Conservation (phyloP, 106 monocot genomes). For the Acanthochlamys bracteata region DNA sequence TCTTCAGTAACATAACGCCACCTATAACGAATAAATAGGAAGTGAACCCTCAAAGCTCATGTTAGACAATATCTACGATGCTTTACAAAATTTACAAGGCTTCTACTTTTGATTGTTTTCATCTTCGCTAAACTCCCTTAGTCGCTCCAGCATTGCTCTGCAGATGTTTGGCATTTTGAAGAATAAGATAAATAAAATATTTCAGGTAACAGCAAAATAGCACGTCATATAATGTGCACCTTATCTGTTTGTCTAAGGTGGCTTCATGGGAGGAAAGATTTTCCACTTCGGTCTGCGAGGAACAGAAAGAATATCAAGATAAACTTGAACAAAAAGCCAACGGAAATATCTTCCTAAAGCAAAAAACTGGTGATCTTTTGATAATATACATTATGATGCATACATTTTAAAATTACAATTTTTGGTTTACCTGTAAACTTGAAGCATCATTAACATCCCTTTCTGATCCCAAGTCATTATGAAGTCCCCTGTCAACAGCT, state of each 20-base stretch:
- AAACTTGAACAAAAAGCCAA: too few relatives aligned
- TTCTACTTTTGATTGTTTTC: constrained; percentile 26
- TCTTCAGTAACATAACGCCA: constrained; percentile 97
- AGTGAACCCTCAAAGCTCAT: too few relatives aligned
- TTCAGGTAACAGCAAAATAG: not conserved
- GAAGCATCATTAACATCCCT: constrained; percentile 22
- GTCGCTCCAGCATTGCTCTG: constrained; percentile 26
- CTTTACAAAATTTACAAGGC: not conserved
- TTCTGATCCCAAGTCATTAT: constrained; percentile 20
- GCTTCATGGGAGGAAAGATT: constrained; percentile 13
- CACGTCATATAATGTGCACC: constrained; percentile 8
- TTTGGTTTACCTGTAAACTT: constrained; percentile 18
- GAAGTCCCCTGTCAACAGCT: constrained; percentile 25
- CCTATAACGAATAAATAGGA: constrained; percentile 24
- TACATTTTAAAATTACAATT: not conserved
- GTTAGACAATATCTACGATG: not conserved
- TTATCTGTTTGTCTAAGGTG: constrained; percentile 25
- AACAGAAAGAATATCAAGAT: not conserved
- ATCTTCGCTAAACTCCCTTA: constrained; percentile 31
- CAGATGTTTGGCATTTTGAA: constrained; percentile 8
- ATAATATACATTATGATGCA: not conserved
- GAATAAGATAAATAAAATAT: not conserved
- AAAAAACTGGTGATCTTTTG: not conserved
- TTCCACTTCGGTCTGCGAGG: constrained; percentile 22
- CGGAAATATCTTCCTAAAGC: too few relatives aligned